These are phyloP conservation scores for Termitomyces sp. DNA, from an alignment of 768 basidiomycete genomes.

Conservation along the genomic window DNA sequence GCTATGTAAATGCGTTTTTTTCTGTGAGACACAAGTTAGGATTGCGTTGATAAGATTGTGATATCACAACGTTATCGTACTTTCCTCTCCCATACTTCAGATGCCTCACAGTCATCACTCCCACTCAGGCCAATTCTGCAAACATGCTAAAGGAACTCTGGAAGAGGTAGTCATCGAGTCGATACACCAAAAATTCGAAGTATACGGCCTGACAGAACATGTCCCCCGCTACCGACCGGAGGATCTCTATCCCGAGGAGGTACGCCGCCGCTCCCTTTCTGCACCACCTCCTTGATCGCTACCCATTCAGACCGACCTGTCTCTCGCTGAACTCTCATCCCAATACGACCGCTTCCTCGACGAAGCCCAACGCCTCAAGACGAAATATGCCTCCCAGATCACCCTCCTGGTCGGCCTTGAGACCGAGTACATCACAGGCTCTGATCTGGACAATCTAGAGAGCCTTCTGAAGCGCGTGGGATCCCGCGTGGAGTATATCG, in stretches of 20 bases:
- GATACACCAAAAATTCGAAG: conserved; percentile 67
- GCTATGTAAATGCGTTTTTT: background rate
- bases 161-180: conserved; percentile 82
- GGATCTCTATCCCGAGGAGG: conserved; percentile 97
- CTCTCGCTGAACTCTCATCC: conserved; percentile 40
- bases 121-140: conserved; percentile 92
- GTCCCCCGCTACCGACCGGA: conserved; percentile 76
- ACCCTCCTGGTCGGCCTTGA: conserved; percentile 84
- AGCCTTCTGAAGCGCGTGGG: conserved; percentile 41
- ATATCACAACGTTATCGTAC: too few relatives aligned
- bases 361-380: conserved; percentile 77
- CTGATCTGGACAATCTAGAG: conserved; percentile 58
- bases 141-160: conserved; percentile 76
- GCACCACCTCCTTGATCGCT: background rate
- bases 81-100: too few relatives aligned
- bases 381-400: conserved; percentile 56
- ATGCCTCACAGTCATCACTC: conserved; percentile 80
- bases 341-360: conserved; percentile 72
- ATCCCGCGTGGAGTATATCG: conserved; percentile 73
- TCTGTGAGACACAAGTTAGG: too few relatives aligned
- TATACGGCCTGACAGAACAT: conserved; percentile 90
- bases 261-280: conserved; percentile 24
- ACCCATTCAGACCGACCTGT: conserved; percentile 43
- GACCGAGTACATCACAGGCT: conserved; percentile 77
- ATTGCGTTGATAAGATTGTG: background rate